Evolutionary conservation across 306 rosid genomes (phyloP).

Genomic region (Sophora flavescens): DNA sequence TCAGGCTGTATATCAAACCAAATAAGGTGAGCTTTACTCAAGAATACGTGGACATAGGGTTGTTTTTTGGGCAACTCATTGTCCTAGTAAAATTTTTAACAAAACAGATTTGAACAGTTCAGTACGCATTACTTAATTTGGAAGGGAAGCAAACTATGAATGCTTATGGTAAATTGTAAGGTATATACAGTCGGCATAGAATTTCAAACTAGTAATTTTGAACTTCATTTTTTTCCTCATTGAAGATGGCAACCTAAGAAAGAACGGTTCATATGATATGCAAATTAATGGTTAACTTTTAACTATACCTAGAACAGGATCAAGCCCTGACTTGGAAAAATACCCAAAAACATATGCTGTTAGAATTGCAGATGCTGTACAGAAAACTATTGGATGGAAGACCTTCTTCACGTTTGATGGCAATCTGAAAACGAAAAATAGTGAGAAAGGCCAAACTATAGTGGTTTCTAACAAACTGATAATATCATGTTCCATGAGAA

Average conservation of each 20-base stretch:
- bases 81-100: neutral
- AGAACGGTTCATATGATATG: neutral
- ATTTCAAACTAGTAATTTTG: neutral
- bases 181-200: constrained; percentile 1
- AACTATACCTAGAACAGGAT: constrained; percentile 77
- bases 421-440: constrained; percentile 59
- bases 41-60: neutral
- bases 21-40: constrained; percentile 10
- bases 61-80: neutral
- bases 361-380: constrained; percentile 68
- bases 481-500: constrained; percentile 7
- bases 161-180: constrained; percentile 12
- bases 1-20: constrained; percentile 13
- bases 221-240: neutral
- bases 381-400: constrained; percentile 83
- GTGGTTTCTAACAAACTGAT: constrained; percentile 7
- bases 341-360: constrained; percentile 74
- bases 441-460: constrained; percentile 28
- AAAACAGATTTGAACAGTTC: neutral
- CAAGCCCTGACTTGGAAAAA: constrained; percentile 69
- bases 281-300: constrained; percentile 22
- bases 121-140: neutral
- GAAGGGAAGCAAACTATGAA: neutral
- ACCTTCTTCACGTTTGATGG: constrained; percentile 70
- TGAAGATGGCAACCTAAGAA: constrained; percentile 15